Conservation (phyloP, 2,329 filamentous ascomycete species). For the Colletotrichum godetiae region DNA sequence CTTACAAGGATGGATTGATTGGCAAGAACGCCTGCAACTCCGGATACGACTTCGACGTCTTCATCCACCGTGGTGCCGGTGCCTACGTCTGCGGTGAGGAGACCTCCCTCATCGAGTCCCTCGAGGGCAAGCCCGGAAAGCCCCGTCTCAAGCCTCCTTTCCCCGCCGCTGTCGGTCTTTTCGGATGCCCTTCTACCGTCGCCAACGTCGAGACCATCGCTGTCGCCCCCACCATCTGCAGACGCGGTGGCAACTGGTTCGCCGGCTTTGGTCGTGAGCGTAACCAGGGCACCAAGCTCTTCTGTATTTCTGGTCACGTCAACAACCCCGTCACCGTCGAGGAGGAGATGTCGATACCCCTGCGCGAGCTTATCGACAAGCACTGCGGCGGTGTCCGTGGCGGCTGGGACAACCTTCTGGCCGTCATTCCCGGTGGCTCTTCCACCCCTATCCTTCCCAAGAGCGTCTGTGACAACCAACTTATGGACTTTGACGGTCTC, state of each 20-base stretch:
- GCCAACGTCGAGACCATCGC: conserved; percentile 98
- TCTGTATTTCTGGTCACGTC: conserved; percentile 97
- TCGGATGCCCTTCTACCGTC: conserved; percentile 97
- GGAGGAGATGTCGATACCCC: conserved; percentile 98
- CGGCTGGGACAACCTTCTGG: conserved; percentile 97
- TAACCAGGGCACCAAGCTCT: conserved; percentile 97
- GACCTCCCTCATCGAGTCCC: conserved; percentile 96
- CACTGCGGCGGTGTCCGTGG: conserved; percentile 97
- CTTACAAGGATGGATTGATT: conserved; percentile 92
- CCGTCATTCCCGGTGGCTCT: conserved; percentile 94
- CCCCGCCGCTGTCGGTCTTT: conserved; percentile 95
- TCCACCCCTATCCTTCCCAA: conserved; percentile 97
- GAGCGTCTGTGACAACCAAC: conserved; percentile 88
- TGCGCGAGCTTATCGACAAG: conserved; percentile 96
- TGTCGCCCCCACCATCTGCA: conserved; percentile 94
- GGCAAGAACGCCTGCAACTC: conserved; percentile 98
- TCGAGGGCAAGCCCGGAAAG: conserved; percentile 99
- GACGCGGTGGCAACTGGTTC: conserved; percentile 94
- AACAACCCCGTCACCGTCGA: conserved; percentile 99
- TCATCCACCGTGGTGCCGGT: conserved; percentile 94
- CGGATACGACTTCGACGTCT: conserved; percentile 98
- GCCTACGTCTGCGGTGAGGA: conserved; percentile 99
- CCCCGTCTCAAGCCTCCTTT: conserved; percentile 98
- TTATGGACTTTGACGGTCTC: conserved; percentile 99
- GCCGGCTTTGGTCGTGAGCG: conserved; percentile 93